Evolutionary conservation across 225 moss, liverwort and hornwort species (phyloP), one percentile per base, ranked within the genome.

Genomic region (Physcomitrium patens): DNA sequence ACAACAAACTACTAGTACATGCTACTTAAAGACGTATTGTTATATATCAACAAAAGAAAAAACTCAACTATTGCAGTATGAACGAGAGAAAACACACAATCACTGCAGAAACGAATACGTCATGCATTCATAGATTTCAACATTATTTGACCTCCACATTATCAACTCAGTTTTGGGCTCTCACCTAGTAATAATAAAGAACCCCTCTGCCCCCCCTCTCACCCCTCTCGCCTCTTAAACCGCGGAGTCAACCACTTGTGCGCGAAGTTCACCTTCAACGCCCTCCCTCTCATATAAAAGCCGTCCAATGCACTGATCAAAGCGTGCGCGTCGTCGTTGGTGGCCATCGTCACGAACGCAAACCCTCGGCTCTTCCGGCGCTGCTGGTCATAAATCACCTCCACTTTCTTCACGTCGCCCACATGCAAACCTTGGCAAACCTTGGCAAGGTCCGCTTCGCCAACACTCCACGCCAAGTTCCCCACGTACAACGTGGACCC

Each of bases 261-360:
- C 9, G 92, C 92, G 15, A 90, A 90, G 81, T 82, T 87, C 20
- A 94, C 90, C 52, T 76, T 82, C 57, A 94, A 50, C 0, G 14
- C 3, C 31, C 92, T 82, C 31, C 92, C 87, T 59, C 72, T 90
- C 37, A 87, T 8, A 0, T 92, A 87, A 81, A 70, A n/a, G 65
- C 90, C 93, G 42, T 93, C 69, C 58, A 96, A 60, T 58, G 84
- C 79, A 1, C 79, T 82, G 1, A 90, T 75, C 31, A 87, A 86
- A 28, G 77, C 82, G 24, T 44, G 66, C 10, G 95, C 95, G 18
- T 87, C 95, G 28, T 82, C 87, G 24, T 74, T 68, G n/a, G 84
- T 87, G 22, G 79, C 90, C 95, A 93, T 96, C 4, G 85, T 87
- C 3, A 96, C 93, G 17, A 96, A 96, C 0, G 88, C 95, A 24